phyloP scores from a whole-genome alignment of 139 green algal genomes.

The Micractinium conductrix region DNA sequence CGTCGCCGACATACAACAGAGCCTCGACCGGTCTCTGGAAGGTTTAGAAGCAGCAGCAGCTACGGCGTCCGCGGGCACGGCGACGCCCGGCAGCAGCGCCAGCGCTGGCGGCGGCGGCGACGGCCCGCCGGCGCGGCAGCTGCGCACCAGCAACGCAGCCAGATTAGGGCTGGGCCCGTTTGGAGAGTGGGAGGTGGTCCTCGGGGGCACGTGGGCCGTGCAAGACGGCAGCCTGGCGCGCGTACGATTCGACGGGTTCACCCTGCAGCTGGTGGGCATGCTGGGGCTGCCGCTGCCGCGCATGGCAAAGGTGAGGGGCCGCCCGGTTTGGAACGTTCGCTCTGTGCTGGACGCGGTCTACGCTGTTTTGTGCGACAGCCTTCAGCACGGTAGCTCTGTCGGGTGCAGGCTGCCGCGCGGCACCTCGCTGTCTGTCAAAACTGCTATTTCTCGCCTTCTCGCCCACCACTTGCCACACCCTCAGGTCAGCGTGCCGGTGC shows the following conservation, averaged over 20 bases:
- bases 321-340: not conserved
- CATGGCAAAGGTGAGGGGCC: conserved; percentile 17
- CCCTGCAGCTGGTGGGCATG: conserved; percentile 21
- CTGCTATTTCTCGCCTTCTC: not conserved
- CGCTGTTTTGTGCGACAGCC: not conserved
- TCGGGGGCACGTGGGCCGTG: conserved; percentile 2
- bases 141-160: conserved; percentile 3
- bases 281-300: not conserved
- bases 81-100: not conserved
- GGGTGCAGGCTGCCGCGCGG: too few relatives aligned
- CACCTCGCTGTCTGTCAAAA: too few relatives aligned
- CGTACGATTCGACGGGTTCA: conserved; percentile 10
- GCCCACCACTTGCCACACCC: not conserved
- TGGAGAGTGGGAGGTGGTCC: conserved; percentile 12
- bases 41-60: not conserved
- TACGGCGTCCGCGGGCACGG: not conserved
- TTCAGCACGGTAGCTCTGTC: too few relatives aligned
- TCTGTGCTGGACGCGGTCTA: not conserved
- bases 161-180: conserved; percentile 1
- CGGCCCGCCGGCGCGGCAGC: not conserved
- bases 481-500: conserved; percentile 10
- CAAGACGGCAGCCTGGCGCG: not conserved
- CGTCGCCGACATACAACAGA: conserved; percentile 3
- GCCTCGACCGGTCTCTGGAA: not conserved
- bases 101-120: not conserved